These are phyloP conservation scores for Colletotrichum sp. DNA, from an alignment of 2,329 filamentous ascomycete species.

Conservation along the genomic window DNA sequence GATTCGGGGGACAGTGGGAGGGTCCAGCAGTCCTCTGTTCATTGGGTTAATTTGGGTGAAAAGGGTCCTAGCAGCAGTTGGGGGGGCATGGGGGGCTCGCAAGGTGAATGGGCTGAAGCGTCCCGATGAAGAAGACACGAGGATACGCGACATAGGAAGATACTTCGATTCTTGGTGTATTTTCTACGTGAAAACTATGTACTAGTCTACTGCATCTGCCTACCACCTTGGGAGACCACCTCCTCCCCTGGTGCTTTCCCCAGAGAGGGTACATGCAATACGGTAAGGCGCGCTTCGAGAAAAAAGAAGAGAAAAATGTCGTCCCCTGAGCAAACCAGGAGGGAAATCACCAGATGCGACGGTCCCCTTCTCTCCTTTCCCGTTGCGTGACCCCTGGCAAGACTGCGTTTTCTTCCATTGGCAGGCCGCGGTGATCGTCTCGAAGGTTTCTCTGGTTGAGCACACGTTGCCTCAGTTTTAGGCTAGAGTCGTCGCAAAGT, in stretches of 20 bases:
- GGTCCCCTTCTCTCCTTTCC: neutral
- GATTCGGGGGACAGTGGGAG: constrained; percentile 6
- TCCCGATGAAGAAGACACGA: neutral
- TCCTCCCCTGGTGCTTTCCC: constrained; percentile 3
- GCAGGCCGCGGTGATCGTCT: neutral
- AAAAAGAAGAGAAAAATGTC: neutral
- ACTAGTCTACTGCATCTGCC: neutral
- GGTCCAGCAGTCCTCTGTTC: constrained; percentile 12
- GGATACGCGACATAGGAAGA: neutral
- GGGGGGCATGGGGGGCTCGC: neutral
- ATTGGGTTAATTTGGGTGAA: constrained; percentile 15
- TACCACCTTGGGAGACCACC: neutral
- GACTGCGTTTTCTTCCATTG: neutral
- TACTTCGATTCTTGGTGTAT: fast-evolving
- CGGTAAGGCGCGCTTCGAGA: neutral
- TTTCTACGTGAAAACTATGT: neutral
- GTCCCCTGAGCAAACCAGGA: neutral
- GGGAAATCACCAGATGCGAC: neutral
- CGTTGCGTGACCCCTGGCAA: neutral
- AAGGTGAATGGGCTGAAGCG: neutral
- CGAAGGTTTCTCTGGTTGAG: neutral
- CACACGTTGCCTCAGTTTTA: constrained; percentile 3
- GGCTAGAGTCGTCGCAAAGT: neutral
- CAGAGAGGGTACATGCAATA: neutral
- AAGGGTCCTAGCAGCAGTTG: neutral